Percentiles rank a stretch among this genome's conserved stretches.
Evolutionary conservation across 441 rosid species (phyloP).

Genomic region (Aleurites moluccanus): DNA sequence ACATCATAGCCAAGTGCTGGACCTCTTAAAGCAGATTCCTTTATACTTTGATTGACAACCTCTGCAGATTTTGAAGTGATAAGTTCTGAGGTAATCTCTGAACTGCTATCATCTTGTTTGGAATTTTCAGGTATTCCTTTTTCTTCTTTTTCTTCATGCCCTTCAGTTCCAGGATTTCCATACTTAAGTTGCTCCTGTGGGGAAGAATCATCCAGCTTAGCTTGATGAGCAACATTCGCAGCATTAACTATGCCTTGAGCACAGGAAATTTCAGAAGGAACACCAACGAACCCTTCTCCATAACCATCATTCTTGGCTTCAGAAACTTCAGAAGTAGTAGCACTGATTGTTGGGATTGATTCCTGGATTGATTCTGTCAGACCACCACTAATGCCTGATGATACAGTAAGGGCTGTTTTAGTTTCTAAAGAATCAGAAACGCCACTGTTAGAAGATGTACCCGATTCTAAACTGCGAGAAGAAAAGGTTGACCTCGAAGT

Average conservation of each 20-base stretch:
- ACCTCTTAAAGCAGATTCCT: constrained; percentile 29
- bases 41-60: constrained; percentile 24
- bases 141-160: constrained; percentile 16
- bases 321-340: constrained; percentile 31
- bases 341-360: constrained; percentile 27
- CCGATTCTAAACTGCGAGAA: constrained; percentile 32
- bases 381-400: constrained; percentile 33
- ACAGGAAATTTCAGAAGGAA: constrained; percentile 43
- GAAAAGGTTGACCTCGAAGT: constrained; percentile 21
- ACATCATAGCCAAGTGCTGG: constrained; percentile 28
- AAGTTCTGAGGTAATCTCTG: constrained; percentile 33
- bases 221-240: constrained; percentile 13
- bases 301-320: constrained; percentile 32
- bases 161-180: constrained; percentile 30
- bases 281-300: constrained; percentile 32
- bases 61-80: constrained; percentile 30
- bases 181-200: constrained; percentile 28
- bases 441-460: constrained; percentile 30
- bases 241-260: constrained; percentile 19
- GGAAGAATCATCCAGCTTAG: constrained; percentile 25
- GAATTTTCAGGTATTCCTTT: constrained; percentile 23
- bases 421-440: constrained; percentile 38
- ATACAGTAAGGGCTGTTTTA: constrained; percentile 30
- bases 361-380: constrained; percentile 26
- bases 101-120: constrained; percentile 32